Evolutionary conservation across 306 rosid genomes (phyloP).

Genomic region (Cicer bijugum): DNA sequence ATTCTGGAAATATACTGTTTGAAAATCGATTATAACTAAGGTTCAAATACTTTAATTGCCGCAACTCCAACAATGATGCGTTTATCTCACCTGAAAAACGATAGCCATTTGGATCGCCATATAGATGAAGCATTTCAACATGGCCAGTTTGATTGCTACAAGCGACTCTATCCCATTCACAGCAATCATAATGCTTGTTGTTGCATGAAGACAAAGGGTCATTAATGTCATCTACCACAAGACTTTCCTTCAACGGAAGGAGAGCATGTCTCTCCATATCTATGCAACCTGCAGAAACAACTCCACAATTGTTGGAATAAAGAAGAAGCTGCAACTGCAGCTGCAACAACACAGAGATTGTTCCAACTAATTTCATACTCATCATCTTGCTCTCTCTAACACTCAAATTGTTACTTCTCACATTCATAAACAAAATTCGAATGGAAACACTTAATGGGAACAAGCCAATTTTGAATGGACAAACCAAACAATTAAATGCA

Average conservation of each 20-base stretch:
- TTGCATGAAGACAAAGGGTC: background rate
- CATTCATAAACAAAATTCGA: background rate
- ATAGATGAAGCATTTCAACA: conserved; percentile 17
- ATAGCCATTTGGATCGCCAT: background rate
- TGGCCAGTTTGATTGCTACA: conserved; percentile 28
- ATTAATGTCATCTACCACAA: background rate
- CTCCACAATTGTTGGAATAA: background rate
- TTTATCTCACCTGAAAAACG: background rate
- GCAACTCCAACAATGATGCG: background rate
- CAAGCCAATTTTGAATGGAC: no score
- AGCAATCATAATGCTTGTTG: background rate
- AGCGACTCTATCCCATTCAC: background rate
- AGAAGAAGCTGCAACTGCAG: background rate
- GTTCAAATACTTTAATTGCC: background rate
- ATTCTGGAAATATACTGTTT: background rate
- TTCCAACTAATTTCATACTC: background rate
- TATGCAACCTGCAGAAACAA: background rate
- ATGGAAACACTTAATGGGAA: no score
- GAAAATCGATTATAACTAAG: background rate
- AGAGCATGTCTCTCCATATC: conserved; percentile 23
- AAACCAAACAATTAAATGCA: no score
- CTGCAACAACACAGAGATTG: conserved; percentile 2
- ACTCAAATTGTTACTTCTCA: background rate
- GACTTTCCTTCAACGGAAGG: conserved; percentile 23
- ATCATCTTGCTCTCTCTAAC: no score